These are phyloP conservation scores for Cryphonectria japonica DNA, from an alignment of 2,329 filamentous ascomycete species.

Conservation along the genomic window DNA sequence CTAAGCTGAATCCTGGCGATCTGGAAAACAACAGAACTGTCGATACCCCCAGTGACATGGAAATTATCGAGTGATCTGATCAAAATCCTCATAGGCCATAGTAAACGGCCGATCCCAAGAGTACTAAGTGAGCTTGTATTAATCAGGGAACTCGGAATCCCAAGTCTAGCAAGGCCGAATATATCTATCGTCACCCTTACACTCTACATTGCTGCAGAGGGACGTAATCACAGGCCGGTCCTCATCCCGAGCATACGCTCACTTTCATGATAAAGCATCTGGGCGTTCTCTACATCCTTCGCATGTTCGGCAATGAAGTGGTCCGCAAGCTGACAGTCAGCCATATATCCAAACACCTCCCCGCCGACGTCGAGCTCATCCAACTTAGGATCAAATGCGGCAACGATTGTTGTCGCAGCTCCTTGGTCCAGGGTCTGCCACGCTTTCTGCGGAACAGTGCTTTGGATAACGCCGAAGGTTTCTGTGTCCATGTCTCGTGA, in stretches of 20 bases:
- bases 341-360: slow-evolving; percentile 19
- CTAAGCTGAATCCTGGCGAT: too few relatives aligned
- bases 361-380: slow-evolving; percentile 31
- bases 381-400: slow-evolving; percentile 46
- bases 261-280: slow-evolving; percentile 24
- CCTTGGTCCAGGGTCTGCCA: slow-evolving; percentile 45
- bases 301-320: slow-evolving; percentile 21
- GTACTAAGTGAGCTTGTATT: neutral
- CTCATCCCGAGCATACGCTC: slow-evolving; percentile 24
- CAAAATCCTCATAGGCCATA: neutral
- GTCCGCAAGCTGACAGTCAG: slow-evolving; percentile 24
- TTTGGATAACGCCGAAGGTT: slow-evolving; percentile 33
- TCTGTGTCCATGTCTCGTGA: slow-evolving; percentile 35
- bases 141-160: neutral
- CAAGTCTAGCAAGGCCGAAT: neutral
- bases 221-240: slow-evolving; percentile 16
- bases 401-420: slow-evolving; percentile 46
- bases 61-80: too few relatives aligned
- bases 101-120: neutral
- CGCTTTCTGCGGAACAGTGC: slow-evolving; percentile 35
- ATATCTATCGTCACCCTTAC: neutral
- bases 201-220: neutral
- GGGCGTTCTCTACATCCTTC: slow-evolving; percentile 18
- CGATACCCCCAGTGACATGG: too few relatives aligned
- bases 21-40: too few relatives aligned